These are phyloP conservation scores for Myrmaecium sp. DNA, from an alignment of 2,329 filamentous ascomycete genomes.

Conservation along the genomic window DNA sequence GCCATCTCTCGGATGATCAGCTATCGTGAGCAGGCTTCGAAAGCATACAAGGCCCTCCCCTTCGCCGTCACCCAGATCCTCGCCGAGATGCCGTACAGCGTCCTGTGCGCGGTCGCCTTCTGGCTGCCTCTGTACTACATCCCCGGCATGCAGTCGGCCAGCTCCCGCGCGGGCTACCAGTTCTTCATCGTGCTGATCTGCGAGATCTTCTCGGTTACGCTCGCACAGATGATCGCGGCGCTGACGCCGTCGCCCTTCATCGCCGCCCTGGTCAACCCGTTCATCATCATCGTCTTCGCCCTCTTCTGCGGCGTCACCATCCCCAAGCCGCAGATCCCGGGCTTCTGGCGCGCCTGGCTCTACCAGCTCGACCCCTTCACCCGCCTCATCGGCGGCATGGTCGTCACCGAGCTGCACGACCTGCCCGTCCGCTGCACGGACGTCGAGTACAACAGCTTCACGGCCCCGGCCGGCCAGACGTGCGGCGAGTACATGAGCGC, in stretches of 20 bases:
- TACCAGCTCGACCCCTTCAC: slow-evolving; percentile 76
- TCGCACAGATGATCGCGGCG: slow-evolving; percentile 57
- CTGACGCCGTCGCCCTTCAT: slow-evolving; percentile 67
- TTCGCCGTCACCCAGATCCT: slow-evolving; percentile 66
- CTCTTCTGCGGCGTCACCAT: slow-evolving; percentile 83
- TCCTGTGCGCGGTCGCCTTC: slow-evolving; percentile 65
- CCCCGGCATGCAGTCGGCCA: slow-evolving; percentile 49
- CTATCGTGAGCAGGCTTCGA: slow-evolving; percentile 71
- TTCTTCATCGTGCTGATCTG: slow-evolving; percentile 75
- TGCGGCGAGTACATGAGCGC: slow-evolving; percentile 61
- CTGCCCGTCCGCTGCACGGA: slow-evolving; percentile 43
- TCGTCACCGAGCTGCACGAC: slow-evolving; percentile 58
- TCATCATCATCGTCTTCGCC: slow-evolving; percentile 65
- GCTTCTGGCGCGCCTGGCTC: slow-evolving; percentile 64
- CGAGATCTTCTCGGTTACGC: slow-evolving; percentile 67
- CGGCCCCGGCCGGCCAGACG: slow-evolving; percentile 44
- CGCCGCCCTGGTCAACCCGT: slow-evolving; percentile 63
- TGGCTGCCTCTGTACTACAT: slow-evolving; percentile 77
- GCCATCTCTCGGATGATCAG: slow-evolving; percentile 65
- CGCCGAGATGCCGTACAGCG: slow-evolving; percentile 69
- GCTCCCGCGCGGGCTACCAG: slow-evolving; percentile 61
- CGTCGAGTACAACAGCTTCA: slow-evolving; percentile 50
- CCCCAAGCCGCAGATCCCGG: slow-evolving; percentile 58
- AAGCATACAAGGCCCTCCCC: slow-evolving; percentile 69
- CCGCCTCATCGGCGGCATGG: slow-evolving; percentile 62